phyloP scores from a whole-genome alignment of 1,284 basidiomycete genomes.

The Pterulicium gracile region DNA sequence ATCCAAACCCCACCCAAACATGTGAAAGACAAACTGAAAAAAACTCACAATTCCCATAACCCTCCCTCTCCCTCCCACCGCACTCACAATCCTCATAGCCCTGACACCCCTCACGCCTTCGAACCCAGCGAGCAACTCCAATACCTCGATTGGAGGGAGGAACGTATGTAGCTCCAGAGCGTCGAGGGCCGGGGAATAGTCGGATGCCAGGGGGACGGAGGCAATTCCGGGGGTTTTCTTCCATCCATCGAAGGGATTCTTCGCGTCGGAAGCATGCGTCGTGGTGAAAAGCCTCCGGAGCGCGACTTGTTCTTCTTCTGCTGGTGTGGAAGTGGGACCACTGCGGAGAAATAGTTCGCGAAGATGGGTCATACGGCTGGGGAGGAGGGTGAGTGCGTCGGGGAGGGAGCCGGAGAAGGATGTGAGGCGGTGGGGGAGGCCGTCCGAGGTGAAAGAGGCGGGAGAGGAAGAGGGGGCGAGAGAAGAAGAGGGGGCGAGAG shows the following conservation, averaged over 20 bases:
- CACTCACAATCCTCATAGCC: background rate
- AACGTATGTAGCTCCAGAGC: background rate
- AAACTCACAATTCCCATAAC: background rate
- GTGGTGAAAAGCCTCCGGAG: too few species aligned
- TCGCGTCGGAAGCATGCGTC: too few species aligned
- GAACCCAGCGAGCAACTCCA: background rate
- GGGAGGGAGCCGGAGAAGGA: background rate
- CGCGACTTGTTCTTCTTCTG: too few species aligned
- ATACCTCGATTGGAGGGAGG: background rate
- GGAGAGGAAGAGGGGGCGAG: background rate
- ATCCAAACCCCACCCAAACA: constrained; percentile 1
- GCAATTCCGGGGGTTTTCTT: too few species aligned
- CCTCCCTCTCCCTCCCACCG: background rate
- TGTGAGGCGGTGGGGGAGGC: background rate
- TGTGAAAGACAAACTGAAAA: background rate
- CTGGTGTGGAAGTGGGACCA: too few species aligned
- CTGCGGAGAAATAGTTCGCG: too few species aligned
- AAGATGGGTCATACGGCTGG: too few species aligned
- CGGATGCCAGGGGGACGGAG: too few species aligned
- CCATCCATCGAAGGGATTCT: too few species aligned
- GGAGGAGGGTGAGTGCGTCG: background rate
- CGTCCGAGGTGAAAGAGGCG: background rate
- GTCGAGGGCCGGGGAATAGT: too few species aligned
- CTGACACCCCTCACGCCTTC: background rate
- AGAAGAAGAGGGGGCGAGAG: background rate